Conservation (phyloP, 2,329 filamentous ascomycete species). For the Stemphylium lycopersici region DNA sequence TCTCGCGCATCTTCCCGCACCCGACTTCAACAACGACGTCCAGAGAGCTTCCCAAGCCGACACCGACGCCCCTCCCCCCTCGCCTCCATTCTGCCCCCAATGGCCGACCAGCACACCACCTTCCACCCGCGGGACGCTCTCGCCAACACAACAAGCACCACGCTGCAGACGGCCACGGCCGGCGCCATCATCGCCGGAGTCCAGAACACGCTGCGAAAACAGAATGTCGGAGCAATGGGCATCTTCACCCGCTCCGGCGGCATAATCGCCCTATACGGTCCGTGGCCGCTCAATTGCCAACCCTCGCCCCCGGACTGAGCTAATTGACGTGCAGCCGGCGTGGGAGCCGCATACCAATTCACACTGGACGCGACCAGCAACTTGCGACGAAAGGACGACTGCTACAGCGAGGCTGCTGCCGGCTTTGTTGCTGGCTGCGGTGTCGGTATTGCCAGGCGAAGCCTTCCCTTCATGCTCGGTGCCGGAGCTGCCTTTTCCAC, state of each 20-base stretch:
- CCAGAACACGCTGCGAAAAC: slow-evolving; percentile 83
- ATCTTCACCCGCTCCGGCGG: slow-evolving; percentile 80
- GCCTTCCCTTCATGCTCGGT: slow-evolving; percentile 73
- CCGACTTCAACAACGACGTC: slow-evolving; percentile 8
- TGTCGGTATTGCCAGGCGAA: slow-evolving; percentile 70
- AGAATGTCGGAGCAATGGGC: slow-evolving; percentile 80
- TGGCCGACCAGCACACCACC: slow-evolving; percentile 43
- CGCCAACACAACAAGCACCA: slow-evolving; percentile 67
- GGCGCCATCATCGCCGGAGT: slow-evolving; percentile 78
- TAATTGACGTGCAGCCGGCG: slow-evolving; percentile 63
- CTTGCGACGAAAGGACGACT: slow-evolving; percentile 82
- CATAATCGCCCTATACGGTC: slow-evolving; percentile 73
- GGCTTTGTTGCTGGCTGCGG: slow-evolving; percentile 78
- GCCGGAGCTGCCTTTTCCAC: slow-evolving; percentile 66
- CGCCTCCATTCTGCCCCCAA: slow-evolving; percentile 38
- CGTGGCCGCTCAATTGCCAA: slow-evolving; percentile 26
- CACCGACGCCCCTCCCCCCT: slow-evolving; percentile 27
- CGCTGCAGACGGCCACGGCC: slow-evolving; percentile 67
- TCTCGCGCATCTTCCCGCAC: slow-evolving; percentile 11
- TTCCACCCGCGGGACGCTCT: slow-evolving; percentile 81
- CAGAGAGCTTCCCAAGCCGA: slow-evolving; percentile 17
- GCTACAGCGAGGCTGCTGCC: slow-evolving; percentile 74
- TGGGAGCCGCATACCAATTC: slow-evolving; percentile 80
- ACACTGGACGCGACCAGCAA: slow-evolving; percentile 78
- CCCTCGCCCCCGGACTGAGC: slow-evolving; percentile 9